A percentile compares a stretch with the other conserved stretches of the same genome.
Conservation (phyloP, 495 filamentous ascomycete genomes). For the Gamarada debralockiae region DNA sequence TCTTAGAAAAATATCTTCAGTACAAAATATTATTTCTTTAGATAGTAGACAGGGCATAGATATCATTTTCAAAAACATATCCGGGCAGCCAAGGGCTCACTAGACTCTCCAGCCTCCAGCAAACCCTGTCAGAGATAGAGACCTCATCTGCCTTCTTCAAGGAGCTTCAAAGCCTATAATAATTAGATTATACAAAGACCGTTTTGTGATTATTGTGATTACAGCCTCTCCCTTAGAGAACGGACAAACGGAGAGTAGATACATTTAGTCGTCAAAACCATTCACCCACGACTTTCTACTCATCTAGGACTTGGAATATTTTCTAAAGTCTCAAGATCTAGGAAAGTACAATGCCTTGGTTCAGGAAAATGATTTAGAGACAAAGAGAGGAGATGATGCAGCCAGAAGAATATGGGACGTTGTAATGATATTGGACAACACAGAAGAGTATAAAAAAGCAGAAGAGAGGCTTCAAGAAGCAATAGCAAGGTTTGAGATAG, state of each 20-base stretch:
- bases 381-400: conserved; percentile 4
- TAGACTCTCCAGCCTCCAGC: too few relatives aligned
- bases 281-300: conserved; percentile 23
- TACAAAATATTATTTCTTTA: too few relatives aligned
- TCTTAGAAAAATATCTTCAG: conserved; percentile 6
- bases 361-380: conserved; percentile 4
- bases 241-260: not conserved
- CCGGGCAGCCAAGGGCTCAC: too few relatives aligned
- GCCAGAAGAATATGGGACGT: conserved; percentile 17
- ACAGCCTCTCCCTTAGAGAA: conserved; percentile 10
- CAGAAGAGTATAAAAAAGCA: conserved; percentile 19
- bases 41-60: conserved; percentile 21
- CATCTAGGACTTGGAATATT: conserved; percentile 23
- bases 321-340: too few relatives aligned
- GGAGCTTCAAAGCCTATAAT: too few relatives aligned
- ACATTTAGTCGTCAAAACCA: conserved; percentile 8
- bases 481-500: conserved; percentile 2
- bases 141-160: too few relatives aligned
- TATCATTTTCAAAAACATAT: too few relatives aligned
- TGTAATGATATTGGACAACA: conserved; percentile 13
- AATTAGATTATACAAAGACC: conserved; percentile 19
- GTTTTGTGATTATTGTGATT: conserved; percentile 26
- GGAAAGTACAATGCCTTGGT: conserved; percentile 5
- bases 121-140: conserved; percentile 19
- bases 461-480: conserved; percentile 20